Evolutionary conservation across 352 stramenopile genomes (phyloP), one percentile per base, ranked within the genome.

Genomic region (Phytopythium cucurbitacearum): DNA sequence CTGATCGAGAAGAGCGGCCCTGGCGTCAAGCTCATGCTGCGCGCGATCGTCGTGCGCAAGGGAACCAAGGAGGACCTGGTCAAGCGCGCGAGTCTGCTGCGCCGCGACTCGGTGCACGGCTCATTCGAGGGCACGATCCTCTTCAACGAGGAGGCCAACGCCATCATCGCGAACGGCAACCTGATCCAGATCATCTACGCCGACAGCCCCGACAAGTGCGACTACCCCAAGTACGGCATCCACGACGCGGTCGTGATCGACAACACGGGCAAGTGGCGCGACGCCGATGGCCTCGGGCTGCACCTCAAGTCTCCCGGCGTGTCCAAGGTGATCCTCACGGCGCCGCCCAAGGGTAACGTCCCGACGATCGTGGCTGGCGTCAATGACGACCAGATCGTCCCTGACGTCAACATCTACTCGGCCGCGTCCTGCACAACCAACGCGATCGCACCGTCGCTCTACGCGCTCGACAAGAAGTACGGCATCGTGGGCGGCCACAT

Each of bases 121-220:
- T 71, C 63, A 12, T 95, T 94, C 69, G 65, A 84, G 12, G 82
- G 85, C 53, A 90, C 80, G 51, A 91, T 95, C 62, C 67, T 66
- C 11, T 88, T 95, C 54, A 87, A 94, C 64, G 77, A 89, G 53
- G 83, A 91, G 49, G 77, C 73, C 56, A 93, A 94, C 41, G 80
- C 84, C 36, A 91, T 96, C 62, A 84, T 96, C 49, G 84, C 82
- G 33, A 92, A 94, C 53, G 83, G 80, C 41, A 93, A 96, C 59
- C 64, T 90, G 40, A 95, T 95, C 56, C 84, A 93, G 57, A 85
- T 94, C 59, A 94, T 92, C 60, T 89, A 93, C 69, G 78, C 80
- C 54, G 77, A 87, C 28, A 71, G 70, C 40, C 84, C 86, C 1
- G 85, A 94, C 65, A 89, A 94, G 57, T 90, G 85, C 49, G 84